Base-by-base conservation (phyloP, 345 rosid genomes). In the Dimocarpus longan region DNA sequence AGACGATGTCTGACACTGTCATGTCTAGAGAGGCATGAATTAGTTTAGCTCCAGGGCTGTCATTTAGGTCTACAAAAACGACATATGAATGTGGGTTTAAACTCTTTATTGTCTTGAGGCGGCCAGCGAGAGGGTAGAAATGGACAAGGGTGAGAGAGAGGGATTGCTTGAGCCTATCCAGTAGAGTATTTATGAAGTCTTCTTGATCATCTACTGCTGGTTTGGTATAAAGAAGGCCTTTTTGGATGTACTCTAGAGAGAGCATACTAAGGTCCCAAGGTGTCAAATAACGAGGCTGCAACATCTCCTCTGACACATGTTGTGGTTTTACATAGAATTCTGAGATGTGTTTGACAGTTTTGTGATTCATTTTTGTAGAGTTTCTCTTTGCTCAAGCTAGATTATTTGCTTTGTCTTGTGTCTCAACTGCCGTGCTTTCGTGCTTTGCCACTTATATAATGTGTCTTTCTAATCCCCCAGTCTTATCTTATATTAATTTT, bases 191-290 rank as follows among this genome's bases (percentile, higher is more conserved):
- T 73, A 87, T 84, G 87, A 84, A 88, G 73, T 52, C 65, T 68
- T 76, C 37, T 37, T 71, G 74, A 64, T 75, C 15, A 28, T 57
- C 65, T 57, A 75, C 28, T 18, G 92, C 24, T 28, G 74, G 77
- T 76, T 93, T 93, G 80, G 80, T 75, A 65, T 81, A 93, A 59
- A 86, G 89, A 59, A 88, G 93, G 64, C 88, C 94, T 77, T 80
- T 90, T 72, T 91, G 93, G 83, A 91, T 91, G 80, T 93, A 89
- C 0, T 91, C 90, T 8, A 83, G 85, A 19, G 96, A 84, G 21
- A 94, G 80, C 95, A 94, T 87, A 11, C 76, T 80, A 6, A 89
- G 90, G 28, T 26, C 28, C 28, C 28, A 26, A 26, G 28, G 28
- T 26, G 28, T 26, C 28, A 26, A 26, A 26, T 91, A 78, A 66